Percentiles rank a stretch among this genome's conserved stretches.
Evolutionary conservation across 2,329 filamentous ascomycete genomes (phyloP).

Genomic region (Lachnellula occidentalis): DNA sequence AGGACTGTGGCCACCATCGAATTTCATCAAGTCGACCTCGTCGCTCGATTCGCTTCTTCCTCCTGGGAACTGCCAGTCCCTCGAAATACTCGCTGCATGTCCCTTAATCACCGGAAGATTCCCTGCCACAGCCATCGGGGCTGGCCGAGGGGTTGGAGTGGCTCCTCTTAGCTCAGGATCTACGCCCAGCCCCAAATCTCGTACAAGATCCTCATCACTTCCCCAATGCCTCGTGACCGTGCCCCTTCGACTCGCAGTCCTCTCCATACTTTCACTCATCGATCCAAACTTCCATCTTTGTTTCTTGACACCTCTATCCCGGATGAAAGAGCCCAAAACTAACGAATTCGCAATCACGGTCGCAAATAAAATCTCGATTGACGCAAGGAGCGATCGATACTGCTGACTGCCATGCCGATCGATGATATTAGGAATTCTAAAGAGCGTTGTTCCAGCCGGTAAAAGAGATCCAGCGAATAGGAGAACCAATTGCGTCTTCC

Average conservation of each 20-base stretch:
- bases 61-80: constrained; percentile 28
- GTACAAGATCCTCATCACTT: constrained; percentile 85
- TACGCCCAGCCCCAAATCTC: constrained; percentile 68
- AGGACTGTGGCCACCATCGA: constrained; percentile 17
- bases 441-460: constrained; percentile 73
- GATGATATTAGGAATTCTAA: constrained; percentile 76
- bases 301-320: constrained; percentile 87
- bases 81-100: constrained; percentile 12
- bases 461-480: constrained; percentile 82
- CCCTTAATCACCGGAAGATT: constrained; percentile 20
- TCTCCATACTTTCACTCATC: constrained; percentile 58
- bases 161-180: constrained; percentile 45
- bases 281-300: constrained; percentile 66
- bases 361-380: constrained; percentile 83
- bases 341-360: constrained; percentile 82
- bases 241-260: constrained; percentile 38
- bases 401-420: constrained; percentile 68
- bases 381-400: constrained; percentile 82
- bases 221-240: constrained; percentile 64
- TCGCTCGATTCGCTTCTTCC: constrained; percentile 31
- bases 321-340: constrained; percentile 85
- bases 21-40: constrained; percentile 37
- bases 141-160: constrained; percentile 22
- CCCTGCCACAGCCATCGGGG: constrained; percentile 28
- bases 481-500: constrained; percentile 72